A percentile compares a stretch with the other conserved stretches of the same genome.
Evolutionary conservation across 192 early-diverging fungal genomes (phyloP).

Genomic region (Rhizophagus prolifer): DNA sequence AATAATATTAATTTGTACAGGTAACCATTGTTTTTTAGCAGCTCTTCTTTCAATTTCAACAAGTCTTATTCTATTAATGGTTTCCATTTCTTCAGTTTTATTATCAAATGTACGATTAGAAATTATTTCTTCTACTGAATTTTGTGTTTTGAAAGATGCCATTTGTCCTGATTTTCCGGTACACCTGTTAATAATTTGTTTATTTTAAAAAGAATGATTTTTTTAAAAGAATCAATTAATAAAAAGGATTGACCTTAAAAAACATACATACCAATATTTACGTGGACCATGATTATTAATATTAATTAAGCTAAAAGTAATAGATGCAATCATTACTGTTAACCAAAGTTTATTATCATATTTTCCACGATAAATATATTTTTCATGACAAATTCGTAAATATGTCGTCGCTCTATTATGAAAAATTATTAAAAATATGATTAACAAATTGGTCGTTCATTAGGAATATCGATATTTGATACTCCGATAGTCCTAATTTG

Average conservation of each 20-base stretch:
- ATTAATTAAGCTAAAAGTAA: neutral
- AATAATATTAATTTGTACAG: neutral
- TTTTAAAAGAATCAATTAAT: no score
- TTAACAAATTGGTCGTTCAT: no score
- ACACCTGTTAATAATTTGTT: no score
- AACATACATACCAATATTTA: conserved; percentile 17
- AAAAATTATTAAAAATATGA: no score
- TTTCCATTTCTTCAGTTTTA: neutral
- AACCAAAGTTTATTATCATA: conserved; percentile 8
- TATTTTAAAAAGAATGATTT: no score
- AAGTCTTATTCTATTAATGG: neutral
- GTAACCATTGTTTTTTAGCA: neutral
- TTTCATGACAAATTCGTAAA: neutral
- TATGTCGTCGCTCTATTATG: neutral
- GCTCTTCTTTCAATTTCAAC: neutral
- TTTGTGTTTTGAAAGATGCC: no score
- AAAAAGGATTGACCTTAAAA: no score
- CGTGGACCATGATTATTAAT: neutral
- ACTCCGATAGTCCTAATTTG: no score
- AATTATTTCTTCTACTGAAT: no score
- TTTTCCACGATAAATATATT: neutral
- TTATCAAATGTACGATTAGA: no score
- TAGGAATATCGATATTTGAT: no score
- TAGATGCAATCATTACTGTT: neutral
- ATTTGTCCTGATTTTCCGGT: no score